Percentiles rank a stretch among this genome's conserved stretches.
phyloP scores from a whole-genome alignment of 192 early-diverging fungal species.

The Coemansia sp. region DNA sequence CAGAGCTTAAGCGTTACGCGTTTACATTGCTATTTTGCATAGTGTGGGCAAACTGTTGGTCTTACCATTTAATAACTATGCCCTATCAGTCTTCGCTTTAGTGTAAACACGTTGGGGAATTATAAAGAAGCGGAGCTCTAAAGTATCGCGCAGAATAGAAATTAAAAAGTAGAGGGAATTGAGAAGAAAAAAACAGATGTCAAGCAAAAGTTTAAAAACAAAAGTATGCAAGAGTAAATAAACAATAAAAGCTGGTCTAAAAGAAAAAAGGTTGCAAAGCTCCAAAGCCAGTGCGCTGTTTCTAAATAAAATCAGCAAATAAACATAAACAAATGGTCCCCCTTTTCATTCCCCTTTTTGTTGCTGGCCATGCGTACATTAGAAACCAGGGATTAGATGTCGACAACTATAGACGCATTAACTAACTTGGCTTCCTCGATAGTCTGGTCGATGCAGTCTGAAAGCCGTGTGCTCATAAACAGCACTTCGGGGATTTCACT shows the following conservation, averaged over 20 bases:
- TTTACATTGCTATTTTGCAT: background rate
- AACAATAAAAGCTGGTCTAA: background rate
- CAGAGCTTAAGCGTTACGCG: background rate
- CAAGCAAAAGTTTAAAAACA: constrained; percentile 8
- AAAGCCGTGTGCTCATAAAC: constrained; percentile 65
- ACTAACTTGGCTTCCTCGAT: constrained; percentile 70
- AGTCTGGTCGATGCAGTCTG: constrained; percentile 63
- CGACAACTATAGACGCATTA: constrained; percentile 57
- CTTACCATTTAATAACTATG: constrained; percentile 12
- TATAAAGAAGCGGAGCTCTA: too few relatives aligned
- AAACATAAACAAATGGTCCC: constrained; percentile 3
- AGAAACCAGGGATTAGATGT: constrained; percentile 22
- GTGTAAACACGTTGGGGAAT: constrained; percentile 12
- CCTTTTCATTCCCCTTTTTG: constrained; percentile 7
- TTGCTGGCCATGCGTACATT: background rate
- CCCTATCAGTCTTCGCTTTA: background rate
- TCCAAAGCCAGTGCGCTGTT: background rate
- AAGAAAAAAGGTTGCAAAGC: constrained; percentile 1
- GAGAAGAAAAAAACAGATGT: background rate
- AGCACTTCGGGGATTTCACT: constrained; percentile 61
- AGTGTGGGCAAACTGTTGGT: too few relatives aligned
- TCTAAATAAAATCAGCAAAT: background rate
- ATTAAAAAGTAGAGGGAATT: background rate
- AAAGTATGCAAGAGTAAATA: constrained; percentile 2
- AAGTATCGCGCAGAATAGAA: background rate